Conservation (phyloP, 768 basidiomycete species). For the Mrakia blollopis region DNA sequence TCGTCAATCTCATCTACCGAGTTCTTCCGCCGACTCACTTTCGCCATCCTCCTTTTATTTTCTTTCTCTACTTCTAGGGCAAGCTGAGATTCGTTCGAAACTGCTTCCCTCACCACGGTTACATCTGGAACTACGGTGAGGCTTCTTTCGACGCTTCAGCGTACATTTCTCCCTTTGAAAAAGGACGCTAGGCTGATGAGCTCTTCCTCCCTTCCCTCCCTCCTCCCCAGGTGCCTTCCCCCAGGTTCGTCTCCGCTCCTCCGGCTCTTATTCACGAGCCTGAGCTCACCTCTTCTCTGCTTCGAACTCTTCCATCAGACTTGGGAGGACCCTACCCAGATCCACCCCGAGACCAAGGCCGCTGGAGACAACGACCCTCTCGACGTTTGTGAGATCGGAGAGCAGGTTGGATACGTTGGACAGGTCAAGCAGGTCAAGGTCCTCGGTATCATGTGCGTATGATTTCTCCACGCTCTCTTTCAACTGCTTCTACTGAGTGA, state of each 20-base stretch:
- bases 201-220: not conserved
- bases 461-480: not conserved
- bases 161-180: not conserved
- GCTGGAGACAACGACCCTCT: constrained; percentile 99
- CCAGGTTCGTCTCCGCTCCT: constrained; percentile 57
- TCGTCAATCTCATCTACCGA: not conserved
- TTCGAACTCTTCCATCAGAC: constrained; percentile 55
- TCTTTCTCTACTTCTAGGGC: constrained; percentile 53
- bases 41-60: not conserved
- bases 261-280: not conserved
- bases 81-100: constrained; percentile 95
- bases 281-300: not conserved
- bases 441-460: constrained; percentile 80
- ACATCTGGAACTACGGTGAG: constrained; percentile 92
- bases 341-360: constrained; percentile 95
- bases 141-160: not conserved
- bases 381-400: constrained; percentile 99
- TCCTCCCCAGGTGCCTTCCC: constrained; percentile 76
- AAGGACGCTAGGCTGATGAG: not conserved
- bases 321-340: constrained; percentile 87
- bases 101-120: constrained; percentile 99
- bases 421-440: constrained; percentile 99
- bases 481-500: not conserved
- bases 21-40: not conserved
- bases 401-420: constrained; percentile 92